Evolutionary conservation across 441 rosid species (phyloP).

Genomic region (Brassica hybrid): DNA sequence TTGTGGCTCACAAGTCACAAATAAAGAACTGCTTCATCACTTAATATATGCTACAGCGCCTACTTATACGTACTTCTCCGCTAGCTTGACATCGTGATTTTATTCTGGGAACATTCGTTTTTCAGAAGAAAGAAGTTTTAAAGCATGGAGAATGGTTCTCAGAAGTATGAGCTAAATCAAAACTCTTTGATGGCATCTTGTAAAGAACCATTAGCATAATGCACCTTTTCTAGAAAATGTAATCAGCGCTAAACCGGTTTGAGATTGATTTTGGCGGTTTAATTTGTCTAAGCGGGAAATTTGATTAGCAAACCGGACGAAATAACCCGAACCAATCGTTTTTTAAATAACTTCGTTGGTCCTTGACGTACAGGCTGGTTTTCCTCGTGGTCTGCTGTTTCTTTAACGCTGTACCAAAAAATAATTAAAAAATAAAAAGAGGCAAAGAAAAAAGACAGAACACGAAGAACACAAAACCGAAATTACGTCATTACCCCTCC

Average conservation of each 20-base stretch:
- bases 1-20: slow-evolving; percentile 31
- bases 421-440: background rate
- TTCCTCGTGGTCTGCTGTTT: slow-evolving; percentile 23
- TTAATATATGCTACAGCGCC: slow-evolving; percentile 26
- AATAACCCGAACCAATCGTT: background rate
- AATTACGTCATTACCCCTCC: slow-evolving; percentile 38
- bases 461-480: background rate
- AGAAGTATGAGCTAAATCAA: slow-evolving; percentile 21
- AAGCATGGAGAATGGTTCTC: slow-evolving; percentile 24
- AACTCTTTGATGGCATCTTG: background rate
- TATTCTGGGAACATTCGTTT: slow-evolving; percentile 30
- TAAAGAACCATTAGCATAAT: background rate
- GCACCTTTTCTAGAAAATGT: background rate
- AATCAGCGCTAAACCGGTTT: background rate
- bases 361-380: slow-evolving; percentile 19
- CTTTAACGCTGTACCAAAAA: slow-evolving; percentile 22
- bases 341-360: background rate
- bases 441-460: background rate
- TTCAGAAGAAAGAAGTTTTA: background rate
- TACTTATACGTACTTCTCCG: slow-evolving; percentile 19
- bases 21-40: slow-evolving; percentile 17
- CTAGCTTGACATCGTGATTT: slow-evolving; percentile 17
- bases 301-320: background rate
- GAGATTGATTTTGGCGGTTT: background rate
- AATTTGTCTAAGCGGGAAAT: slow-evolving; percentile 14